Evolutionary conservation across 179 eudicot species (phyloP).

Genomic region (Sideroxylon spinosum): DNA sequence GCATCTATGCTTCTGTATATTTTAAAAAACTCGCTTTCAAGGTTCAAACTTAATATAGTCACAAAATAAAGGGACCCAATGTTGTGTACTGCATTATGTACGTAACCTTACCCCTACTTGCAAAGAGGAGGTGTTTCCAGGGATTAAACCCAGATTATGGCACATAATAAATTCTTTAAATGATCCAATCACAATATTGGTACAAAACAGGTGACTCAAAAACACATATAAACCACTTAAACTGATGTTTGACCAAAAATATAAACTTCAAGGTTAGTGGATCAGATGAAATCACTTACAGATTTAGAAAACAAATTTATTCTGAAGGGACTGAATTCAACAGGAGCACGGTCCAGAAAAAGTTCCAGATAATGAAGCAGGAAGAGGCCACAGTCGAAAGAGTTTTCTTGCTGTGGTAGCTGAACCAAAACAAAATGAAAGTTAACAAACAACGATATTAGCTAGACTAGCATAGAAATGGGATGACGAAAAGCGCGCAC

Average conservation of each 20-base stretch:
- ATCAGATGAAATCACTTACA: slow-evolving; percentile 46
- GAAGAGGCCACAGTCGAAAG: slow-evolving; percentile 84
- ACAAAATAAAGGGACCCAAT: too few relatives aligned
- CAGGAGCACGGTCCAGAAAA: slow-evolving; percentile 57
- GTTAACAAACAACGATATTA: not conserved
- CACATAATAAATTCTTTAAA: not conserved
- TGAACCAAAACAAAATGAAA: slow-evolving; percentile 26
- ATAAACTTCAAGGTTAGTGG: not conserved
- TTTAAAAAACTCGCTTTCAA: too few relatives aligned
- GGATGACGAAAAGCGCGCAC: not conserved
- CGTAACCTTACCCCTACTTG: too few relatives aligned
- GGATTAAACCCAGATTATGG: too few relatives aligned
- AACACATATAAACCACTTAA: not conserved
- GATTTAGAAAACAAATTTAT: slow-evolving; percentile 35
- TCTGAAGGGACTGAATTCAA: slow-evolving; percentile 43
- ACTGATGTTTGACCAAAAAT: not conserved
- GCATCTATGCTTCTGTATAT: too few relatives aligned
- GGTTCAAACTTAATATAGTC: too few relatives aligned
- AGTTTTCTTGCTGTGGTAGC: slow-evolving; percentile 92
- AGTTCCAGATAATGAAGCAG: slow-evolving; percentile 88
- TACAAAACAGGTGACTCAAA: not conserved
- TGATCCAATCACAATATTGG: not conserved
- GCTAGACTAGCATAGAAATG: not conserved
- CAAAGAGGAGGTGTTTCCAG: too few relatives aligned
- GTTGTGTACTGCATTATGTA: too few relatives aligned